Evolutionary conservation across 805 yeast genomes (phyloP), one percentile per base, ranked within the genome.

Genomic region (Candida coleopterorum): DNA sequence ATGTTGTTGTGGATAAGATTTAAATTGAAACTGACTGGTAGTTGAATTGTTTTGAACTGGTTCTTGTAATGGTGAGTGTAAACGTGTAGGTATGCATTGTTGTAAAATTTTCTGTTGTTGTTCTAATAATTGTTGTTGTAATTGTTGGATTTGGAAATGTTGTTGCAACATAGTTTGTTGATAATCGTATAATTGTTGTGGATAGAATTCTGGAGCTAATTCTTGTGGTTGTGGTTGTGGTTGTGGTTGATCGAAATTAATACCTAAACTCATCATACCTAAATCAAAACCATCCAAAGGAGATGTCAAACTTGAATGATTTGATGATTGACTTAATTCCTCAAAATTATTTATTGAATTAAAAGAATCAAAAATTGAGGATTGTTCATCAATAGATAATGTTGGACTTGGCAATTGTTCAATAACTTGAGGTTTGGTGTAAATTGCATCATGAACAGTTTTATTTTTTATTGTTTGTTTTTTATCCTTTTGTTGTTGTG

Each of bases 261-360:
- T 40, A 41, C 50, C 58, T 40, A 55, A 34, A 35, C 53, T 49
- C 51, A 49, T 46, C 22, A 61, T 51, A 11, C 64, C 65, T 39
- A 60, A 55, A 9, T 63, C 66, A 20, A 55, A 36, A 18, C 39
- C 41, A 22, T 29, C 39, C 17, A 35, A 35, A 9, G 28, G 34
- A 18, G 38, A 9, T 17, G 32, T 12, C 4, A 31, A 17, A 7
- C 7, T 15, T n/a, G 37, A 21, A 12, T 40, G 33, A 23, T 32
- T 32, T 11, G 40, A 28, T 28, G 44, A 41, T 9, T 23, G 16
- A 27, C 49, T 43, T 31, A 49, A 46, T 26, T 45, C 45, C 23
- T 47, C 54, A 8, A 52, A 46, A 12, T 40, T 24, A 10, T 46
- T 24, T 20, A 36, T 21, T 6, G 53, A 46, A 9, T 40, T 35